A percentile compares a stretch with the other conserved stretches of the same genome.
Evolutionary conservation across 23 red algal species (phyloP).

Genomic region (Pyropia yezoensis): DNA sequence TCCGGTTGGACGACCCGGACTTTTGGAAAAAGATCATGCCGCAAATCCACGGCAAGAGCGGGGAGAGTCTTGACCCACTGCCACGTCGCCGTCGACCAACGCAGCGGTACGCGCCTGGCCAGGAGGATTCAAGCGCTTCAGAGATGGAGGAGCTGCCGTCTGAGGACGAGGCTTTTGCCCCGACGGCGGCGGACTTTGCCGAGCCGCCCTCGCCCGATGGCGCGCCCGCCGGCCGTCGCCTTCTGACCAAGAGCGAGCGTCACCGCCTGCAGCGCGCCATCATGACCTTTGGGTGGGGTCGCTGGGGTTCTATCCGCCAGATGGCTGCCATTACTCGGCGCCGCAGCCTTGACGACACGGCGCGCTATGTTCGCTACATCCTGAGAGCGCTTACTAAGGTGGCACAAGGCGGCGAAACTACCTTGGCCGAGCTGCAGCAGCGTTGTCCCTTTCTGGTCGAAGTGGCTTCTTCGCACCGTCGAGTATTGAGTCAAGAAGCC

Average conservation of each 20-base stretch:
- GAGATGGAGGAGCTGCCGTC: conserved; percentile 16
- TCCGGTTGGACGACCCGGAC: conserved; percentile 36
- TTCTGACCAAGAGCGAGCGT: conserved; percentile 54
- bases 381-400: conserved; percentile 1
- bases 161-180: too few relatives aligned
- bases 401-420: too few relatives aligned
- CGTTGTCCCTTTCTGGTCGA: too few relatives aligned
- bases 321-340: neutral
- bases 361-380: conserved; percentile 2
- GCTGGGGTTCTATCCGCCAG: conserved; percentile 19
- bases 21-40: conserved; percentile 75
- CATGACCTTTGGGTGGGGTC: conserved; percentile 28
- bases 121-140: conserved; percentile 6
- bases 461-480: too few relatives aligned
- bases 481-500: too few relatives aligned
- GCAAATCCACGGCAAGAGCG: neutral
- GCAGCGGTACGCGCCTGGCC: conserved; percentile 25
- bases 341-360: conserved; percentile 13
- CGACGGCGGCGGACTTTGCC: conserved; percentile 13
- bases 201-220: conserved; percentile 8
- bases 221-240: conserved; percentile 16
- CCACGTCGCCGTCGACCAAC: conserved; percentile 39
- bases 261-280: conserved; percentile 32
- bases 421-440: too few relatives aligned
- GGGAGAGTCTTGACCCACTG: conserved; percentile 5